Conservation (phyloP, 2,329 filamentous ascomycete species). For the Beauveria scarabaeidicola region DNA sequence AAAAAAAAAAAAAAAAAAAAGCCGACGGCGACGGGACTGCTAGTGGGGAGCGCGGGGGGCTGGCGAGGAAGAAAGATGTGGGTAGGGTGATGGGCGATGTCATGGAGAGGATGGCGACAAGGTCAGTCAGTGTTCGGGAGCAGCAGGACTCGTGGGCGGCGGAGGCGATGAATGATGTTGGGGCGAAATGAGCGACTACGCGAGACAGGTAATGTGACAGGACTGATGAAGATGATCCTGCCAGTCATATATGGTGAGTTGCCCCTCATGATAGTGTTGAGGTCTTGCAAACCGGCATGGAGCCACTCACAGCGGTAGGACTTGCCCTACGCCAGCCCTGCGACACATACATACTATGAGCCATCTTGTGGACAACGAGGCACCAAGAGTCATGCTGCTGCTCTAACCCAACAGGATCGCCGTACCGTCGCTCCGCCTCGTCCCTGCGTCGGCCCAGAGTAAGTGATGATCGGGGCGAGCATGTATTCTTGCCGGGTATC, state of each 20-base stretch:
- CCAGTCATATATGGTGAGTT: not conserved
- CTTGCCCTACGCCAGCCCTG: not conserved
- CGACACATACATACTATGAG: not conserved
- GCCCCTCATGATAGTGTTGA: not conserved
- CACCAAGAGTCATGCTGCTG: not conserved
- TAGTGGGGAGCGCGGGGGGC: not conserved
- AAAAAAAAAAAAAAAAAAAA: too few species aligned
- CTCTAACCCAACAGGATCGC: not conserved
- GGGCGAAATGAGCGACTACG: not conserved
- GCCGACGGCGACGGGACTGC: not conserved
- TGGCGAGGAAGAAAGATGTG: not conserved
- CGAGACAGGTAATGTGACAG: not conserved
- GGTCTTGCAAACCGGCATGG: not conserved
- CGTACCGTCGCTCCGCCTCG: constrained; percentile 6
- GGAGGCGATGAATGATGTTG: not conserved
- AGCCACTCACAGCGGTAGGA: not conserved
- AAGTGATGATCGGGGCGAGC: constrained; percentile 9
- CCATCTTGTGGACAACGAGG: not conserved
- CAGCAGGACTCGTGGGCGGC: not conserved
- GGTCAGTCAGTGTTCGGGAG: not conserved
- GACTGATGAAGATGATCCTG: not conserved
- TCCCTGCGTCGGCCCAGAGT: constrained; percentile 10
- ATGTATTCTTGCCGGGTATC: not conserved
- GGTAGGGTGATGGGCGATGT: not conserved
- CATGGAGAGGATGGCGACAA: not conserved